A percentile compares a stretch with the other conserved stretches of the same genome.
Evolutionary conservation across 257 asterid genomes (phyloP).

Genomic region (Solanum chmielewskii): DNA sequence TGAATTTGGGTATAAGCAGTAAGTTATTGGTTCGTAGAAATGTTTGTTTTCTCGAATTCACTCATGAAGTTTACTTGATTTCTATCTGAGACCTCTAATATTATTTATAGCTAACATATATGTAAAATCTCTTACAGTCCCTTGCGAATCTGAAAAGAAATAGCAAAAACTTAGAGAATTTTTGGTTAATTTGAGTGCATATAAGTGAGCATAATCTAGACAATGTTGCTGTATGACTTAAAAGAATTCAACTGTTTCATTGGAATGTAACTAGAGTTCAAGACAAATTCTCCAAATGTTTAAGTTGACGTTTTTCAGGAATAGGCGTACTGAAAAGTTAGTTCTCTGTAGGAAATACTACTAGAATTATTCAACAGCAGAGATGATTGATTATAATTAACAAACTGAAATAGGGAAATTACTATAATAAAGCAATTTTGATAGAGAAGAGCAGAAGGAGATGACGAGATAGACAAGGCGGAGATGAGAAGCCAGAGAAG

Average conservation of each 20-base stretch:
- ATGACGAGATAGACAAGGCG: background rate
- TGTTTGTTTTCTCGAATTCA: background rate
- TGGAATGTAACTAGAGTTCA: background rate
- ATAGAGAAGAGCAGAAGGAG: background rate
- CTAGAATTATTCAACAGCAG: background rate
- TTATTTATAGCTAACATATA: background rate
- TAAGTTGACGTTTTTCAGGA: background rate
- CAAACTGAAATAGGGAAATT: background rate
- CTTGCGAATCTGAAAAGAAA: background rate
- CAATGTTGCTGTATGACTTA: background rate
- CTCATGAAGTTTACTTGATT: background rate
- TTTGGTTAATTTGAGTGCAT: background rate
- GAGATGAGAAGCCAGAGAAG: background rate
- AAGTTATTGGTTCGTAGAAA: background rate
- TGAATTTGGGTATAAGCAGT: background rate
- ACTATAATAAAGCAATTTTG: background rate
- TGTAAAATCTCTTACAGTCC: background rate
- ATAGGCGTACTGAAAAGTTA: background rate
- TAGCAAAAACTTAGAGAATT: background rate
- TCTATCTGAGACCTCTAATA: background rate
- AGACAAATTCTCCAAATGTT: background rate
- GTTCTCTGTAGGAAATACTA: background rate
- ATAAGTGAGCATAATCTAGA: background rate
- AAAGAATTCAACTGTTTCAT: background rate
- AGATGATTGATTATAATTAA: background rate